phyloP scores from a whole-genome alignment of 805 yeast genomes.

The Cyberlindnera saturnus region DNA sequence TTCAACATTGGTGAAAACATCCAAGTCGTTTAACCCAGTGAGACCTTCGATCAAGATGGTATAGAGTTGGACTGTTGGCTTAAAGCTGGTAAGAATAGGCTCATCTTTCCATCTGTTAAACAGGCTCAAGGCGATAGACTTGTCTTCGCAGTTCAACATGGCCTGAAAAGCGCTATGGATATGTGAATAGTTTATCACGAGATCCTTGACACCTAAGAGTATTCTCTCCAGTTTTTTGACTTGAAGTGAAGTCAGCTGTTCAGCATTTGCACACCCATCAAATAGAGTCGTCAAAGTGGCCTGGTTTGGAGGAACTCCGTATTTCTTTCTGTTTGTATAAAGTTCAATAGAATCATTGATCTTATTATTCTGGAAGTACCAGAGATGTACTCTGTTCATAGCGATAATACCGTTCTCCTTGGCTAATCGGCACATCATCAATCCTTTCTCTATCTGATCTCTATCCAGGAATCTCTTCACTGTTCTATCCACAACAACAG shows the following conservation, averaged over 20 bases:
- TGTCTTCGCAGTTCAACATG: slow-evolving; percentile 34
- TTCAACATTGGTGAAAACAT: slow-evolving; percentile 6
- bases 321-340: slow-evolving; percentile 51
- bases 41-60: slow-evolving; percentile 18
- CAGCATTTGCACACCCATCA: slow-evolving; percentile 34
- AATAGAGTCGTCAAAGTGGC: slow-evolving; percentile 41
- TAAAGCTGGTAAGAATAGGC: slow-evolving; percentile 16
- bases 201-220: slow-evolving; percentile 22
- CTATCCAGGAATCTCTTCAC: slow-evolving; percentile 44
- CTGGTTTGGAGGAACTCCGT: slow-evolving; percentile 51
- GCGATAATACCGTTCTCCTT: slow-evolving; percentile 48
- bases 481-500: slow-evolving; percentile 48
- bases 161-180: slow-evolving; percentile 43
- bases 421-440: slow-evolving; percentile 43
- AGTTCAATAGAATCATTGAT: slow-evolving; percentile 45
- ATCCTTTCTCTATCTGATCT: slow-evolving; percentile 48
- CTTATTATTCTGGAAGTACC: slow-evolving; percentile 35
- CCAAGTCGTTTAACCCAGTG: neutral
- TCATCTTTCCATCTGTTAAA: slow-evolving; percentile 26
- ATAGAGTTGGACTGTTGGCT: slow-evolving; percentile 29
- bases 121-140: slow-evolving; percentile 32
- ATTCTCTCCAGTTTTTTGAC: slow-evolving; percentile 30
- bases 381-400: slow-evolving; percentile 54
- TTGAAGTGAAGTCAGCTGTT: slow-evolving; percentile 26
- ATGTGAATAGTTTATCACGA: slow-evolving; percentile 32